Evolutionary conservation across 208 protist genomes (phyloP), one percentile per base, ranked within the genome.

Genomic region (Leptomonas pyrrhocoris): DNA sequence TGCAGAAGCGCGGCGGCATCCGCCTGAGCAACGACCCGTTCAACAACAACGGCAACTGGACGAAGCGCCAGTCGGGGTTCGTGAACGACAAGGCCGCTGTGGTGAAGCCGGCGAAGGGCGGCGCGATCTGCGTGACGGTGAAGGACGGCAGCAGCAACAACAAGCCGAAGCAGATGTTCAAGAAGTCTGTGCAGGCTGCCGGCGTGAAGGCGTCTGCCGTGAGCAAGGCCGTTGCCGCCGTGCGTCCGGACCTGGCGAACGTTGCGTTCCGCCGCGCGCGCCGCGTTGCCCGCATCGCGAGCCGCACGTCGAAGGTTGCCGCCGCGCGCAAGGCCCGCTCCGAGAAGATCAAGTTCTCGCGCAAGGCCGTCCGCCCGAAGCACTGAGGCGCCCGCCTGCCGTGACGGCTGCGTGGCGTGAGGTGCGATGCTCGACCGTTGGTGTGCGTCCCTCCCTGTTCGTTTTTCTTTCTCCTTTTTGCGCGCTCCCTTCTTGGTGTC

Each of bases 21-120:
- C 88, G 88, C 56, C 73, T 94, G 78, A 90, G 84, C 85, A 90
- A 68, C 80, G 88, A 94, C 77, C 85, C 88, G 40, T 92, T 94
- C 79, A 94, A 94, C 85, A 94, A 86, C 85, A 92, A 90, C 79
- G 88, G 83, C 83, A 94, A 84, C 81, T 91, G 85, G 85, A 94
- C 88, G 68, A 94, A 92, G 85, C 85, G 88, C 69, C 85, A 94
- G 49, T 80, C 81, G 19, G 88, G 88, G n/a, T 88, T 94, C 74
- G 50, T 92, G 69, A 89, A 90, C 80, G 70, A 64, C 43, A 91
- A 80, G 70, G 83, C 88, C 19, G 86, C 81, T 1, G 85, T 90
- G 48, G 82, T 92, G 80, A 88, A 90, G 85, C 81, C 83, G 43
- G 75, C 66, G 64, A 88, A 90, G 85, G 73, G 75, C 46, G 81